Percentiles rank a stretch among this genome's conserved stretches.
phyloP scores from a whole-genome alignment of 1,284 basidiomycete genomes.

The Boletus mariae region DNA sequence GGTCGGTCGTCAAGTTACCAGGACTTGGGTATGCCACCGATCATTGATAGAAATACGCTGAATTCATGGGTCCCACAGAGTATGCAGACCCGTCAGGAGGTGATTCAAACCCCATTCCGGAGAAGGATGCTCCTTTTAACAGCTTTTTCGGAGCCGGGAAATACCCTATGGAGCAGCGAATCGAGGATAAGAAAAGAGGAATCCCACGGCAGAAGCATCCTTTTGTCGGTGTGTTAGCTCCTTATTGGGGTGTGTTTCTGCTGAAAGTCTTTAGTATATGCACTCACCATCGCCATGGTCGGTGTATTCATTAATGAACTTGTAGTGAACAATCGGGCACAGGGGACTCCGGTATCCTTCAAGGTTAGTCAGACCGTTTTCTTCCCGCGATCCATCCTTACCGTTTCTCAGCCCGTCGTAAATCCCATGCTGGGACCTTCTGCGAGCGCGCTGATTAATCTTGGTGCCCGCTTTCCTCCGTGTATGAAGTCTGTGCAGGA shows the following conservation, averaged over 20 bases:
- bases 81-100: slow-evolving; percentile 51
- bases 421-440: slow-evolving; percentile 95
- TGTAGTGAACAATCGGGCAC: slow-evolving; percentile 65
- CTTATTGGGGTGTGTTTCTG: neutral
- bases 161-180: slow-evolving; percentile 76
- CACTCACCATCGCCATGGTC: slow-evolving; percentile 63
- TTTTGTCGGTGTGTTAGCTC: slow-evolving; percentile 52
- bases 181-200: slow-evolving; percentile 81
- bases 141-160: slow-evolving; percentile 43
- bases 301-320: slow-evolving; percentile 78
- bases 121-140: slow-evolving; percentile 40
- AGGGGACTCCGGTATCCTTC: slow-evolving; percentile 79
- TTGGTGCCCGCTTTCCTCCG: slow-evolving; percentile 90
- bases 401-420: slow-evolving; percentile 56
- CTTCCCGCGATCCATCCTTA: slow-evolving; percentile 3
- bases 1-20: slow-evolving; percentile 41
- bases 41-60: neutral
- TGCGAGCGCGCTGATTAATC: slow-evolving; percentile 77
- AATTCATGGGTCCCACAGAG: slow-evolving; percentile 37
- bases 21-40: slow-evolving; percentile 49
- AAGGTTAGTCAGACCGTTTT: slow-evolving; percentile 46
- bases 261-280: slow-evolving; percentile 48
- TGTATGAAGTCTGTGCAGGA: slow-evolving; percentile 76
- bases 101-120: slow-evolving; percentile 24
- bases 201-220: slow-evolving; percentile 81